phyloP scores from a whole-genome alignment of 306 rosid species.

The Aeschynomene evenia region DNA sequence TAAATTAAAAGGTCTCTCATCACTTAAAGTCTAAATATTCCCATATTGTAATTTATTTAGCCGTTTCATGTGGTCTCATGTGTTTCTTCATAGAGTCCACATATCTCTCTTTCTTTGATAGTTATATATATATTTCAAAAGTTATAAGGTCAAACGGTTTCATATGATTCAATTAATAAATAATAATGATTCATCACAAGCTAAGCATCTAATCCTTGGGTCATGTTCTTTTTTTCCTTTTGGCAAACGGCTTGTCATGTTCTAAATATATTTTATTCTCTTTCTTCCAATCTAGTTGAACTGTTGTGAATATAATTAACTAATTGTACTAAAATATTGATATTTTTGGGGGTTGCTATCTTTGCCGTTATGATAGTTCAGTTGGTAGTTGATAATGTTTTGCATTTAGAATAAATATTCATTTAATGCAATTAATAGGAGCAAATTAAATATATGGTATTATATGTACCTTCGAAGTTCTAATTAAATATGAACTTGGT shows the following conservation, averaged over 20 bases:
- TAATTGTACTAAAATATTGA: background rate
- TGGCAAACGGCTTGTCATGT: slow-evolving; percentile 47
- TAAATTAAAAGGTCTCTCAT: slow-evolving; percentile 32
- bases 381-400: slow-evolving; percentile 40
- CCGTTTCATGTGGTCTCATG: slow-evolving; percentile 71
- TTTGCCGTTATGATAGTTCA: slow-evolving; percentile 47
- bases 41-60: slow-evolving; percentile 13
- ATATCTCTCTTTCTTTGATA: slow-evolving; percentile 19
- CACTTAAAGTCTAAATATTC: slow-evolving; percentile 40
- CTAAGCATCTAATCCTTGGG: slow-evolving; percentile 40
- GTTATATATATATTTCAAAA: slow-evolving; percentile 5
- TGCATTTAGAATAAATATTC: background rate
- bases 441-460: slow-evolving; percentile 4
- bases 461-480: background rate
- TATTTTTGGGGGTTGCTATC: background rate
- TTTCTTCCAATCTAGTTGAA: slow-evolving; percentile 25
- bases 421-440: slow-evolving; percentile 5
- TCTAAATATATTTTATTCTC: slow-evolving; percentile 40
- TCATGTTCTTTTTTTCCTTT: slow-evolving; percentile 51
- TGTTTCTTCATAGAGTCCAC: slow-evolving; percentile 45
- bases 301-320: slow-evolving; percentile 1
- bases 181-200: slow-evolving; percentile 30
- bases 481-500: slow-evolving; percentile 10
- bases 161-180: slow-evolving; percentile 38
- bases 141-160: slow-evolving; percentile 39